Conservation (phyloP, 805 yeast species). For the Soucietia sequanensis region DNA sequence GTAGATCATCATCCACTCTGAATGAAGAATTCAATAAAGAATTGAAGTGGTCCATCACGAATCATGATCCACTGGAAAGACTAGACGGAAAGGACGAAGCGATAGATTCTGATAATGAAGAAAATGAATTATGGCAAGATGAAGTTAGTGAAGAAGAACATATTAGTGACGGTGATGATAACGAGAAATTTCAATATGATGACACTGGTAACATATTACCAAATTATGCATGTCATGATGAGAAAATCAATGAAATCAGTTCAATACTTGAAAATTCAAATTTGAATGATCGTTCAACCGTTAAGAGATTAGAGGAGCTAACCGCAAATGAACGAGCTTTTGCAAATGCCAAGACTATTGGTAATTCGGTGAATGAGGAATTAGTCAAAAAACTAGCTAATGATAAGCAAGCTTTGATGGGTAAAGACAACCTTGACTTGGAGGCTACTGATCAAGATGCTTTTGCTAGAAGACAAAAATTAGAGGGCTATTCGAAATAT, state of each 20-base stretch:
- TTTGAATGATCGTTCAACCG: conserved; percentile 44
- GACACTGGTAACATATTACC: conserved; percentile 61
- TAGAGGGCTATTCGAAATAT: conserved; percentile 58
- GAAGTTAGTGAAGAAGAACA: conserved; percentile 59
- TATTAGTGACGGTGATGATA: conserved; percentile 57
- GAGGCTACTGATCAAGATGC: conserved; percentile 47
- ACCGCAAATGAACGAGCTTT: conserved; percentile 59
- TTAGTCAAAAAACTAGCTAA: conserved; percentile 29
- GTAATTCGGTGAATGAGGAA: conserved; percentile 33
- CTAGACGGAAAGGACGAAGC: conserved; percentile 19
- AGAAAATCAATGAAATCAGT: conserved; percentile 38
- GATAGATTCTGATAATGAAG: conserved; percentile 10
- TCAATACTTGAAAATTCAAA: conserved; percentile 37
- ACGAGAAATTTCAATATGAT: conserved; percentile 54
- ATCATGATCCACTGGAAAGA: conserved; percentile 74
- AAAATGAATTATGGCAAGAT: conserved; percentile 20
- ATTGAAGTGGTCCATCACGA: conserved; percentile 63
- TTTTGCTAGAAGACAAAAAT: conserved; percentile 45
- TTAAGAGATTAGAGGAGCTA: conserved; percentile 53
- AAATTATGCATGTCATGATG: conserved; percentile 49
- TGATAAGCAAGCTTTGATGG: conserved; percentile 41
- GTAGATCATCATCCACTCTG: conserved; percentile 35
- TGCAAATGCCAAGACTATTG: conserved; percentile 52
- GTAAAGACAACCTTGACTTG: conserved; percentile 43
- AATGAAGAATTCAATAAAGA: conserved; percentile 40